A percentile compares a stretch with the other conserved stretches of the same genome.
Evolutionary conservation across 441 rosid species (phyloP).

Genomic region (Eruca vesicaria): DNA sequence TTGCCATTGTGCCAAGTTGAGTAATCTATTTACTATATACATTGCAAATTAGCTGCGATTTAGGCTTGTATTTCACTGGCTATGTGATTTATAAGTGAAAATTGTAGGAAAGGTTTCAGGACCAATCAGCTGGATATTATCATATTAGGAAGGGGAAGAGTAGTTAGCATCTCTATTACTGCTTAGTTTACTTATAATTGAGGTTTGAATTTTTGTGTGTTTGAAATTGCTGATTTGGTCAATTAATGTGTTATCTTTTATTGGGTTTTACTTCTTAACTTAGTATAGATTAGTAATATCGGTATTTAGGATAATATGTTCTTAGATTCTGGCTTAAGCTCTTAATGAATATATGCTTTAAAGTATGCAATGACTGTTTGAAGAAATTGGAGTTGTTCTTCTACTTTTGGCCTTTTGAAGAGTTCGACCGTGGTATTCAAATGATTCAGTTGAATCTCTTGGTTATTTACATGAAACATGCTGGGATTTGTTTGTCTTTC

Average conservation of each 20-base stretch:
- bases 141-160: not conserved
- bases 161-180: not conserved
- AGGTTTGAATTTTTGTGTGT: not conserved
- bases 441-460: conserved; percentile 6
- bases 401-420: not conserved
- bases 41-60: conserved; percentile 15
- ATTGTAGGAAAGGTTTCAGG: no score
- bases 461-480: conserved; percentile 2
- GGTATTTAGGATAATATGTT: not conserved
- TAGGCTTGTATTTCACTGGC: not conserved
- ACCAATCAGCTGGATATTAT: not conserved
- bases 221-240: not conserved
- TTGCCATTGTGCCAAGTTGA: conserved; percentile 16
- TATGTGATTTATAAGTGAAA: conserved; percentile 8
- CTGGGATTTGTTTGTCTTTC: conserved; percentile 12
- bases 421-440: conserved; percentile 9
- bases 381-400: not conserved
- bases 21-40: not conserved
- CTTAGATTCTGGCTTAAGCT: not conserved
- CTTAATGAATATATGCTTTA: not conserved
- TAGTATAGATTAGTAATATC: conserved; percentile 8
- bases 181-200: not conserved
- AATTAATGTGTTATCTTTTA: not conserved
- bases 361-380: not conserved
- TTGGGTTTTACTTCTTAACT: not conserved